These are phyloP conservation scores for Pichia sp. DNA, from an alignment of 1,139 yeast genomes.

Conservation along the genomic window DNA sequence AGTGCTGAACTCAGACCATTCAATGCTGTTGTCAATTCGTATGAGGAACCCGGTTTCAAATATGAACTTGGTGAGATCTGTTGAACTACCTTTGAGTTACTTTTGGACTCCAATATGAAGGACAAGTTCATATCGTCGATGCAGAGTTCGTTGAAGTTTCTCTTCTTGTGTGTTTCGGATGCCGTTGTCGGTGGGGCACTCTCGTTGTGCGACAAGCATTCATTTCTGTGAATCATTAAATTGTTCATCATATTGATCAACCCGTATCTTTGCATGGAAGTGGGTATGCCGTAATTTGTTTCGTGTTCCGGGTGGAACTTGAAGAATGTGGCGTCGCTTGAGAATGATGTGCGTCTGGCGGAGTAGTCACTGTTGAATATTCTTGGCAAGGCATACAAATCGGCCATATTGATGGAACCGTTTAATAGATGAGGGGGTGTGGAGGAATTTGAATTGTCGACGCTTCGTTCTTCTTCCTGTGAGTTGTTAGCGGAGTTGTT, in stretches of 20 bases:
- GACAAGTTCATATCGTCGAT: constrained; percentile 2
- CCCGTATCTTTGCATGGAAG: constrained; percentile 24
- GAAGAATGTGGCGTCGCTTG: constrained; percentile 23
- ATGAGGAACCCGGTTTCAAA: constrained; percentile 27
- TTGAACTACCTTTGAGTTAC: not conserved
- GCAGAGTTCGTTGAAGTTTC: constrained; percentile 19
- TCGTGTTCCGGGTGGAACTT: constrained; percentile 28
- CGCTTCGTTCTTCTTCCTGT: not conserved
- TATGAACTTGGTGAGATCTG: constrained; percentile 20
- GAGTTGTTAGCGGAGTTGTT: not conserved
- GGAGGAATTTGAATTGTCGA: not conserved
- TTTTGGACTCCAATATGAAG: not conserved
- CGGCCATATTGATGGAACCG: not conserved
- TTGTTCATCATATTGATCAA: constrained; percentile 26
- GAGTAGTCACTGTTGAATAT: not conserved
- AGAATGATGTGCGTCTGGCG: constrained; percentile 7
- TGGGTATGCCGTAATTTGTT: constrained; percentile 16
- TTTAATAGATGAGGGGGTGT: constrained; percentile 3
- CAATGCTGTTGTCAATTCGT: constrained; percentile 12
- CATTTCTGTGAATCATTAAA: constrained; percentile 22
- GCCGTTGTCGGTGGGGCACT: too few species aligned
- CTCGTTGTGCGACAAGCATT: not conserved
- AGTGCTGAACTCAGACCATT: constrained; percentile 18
- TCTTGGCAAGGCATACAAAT: not conserved
- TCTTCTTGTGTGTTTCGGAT: constrained; percentile 11